Percentiles rank a stretch among this genome's conserved stretches.
Evolutionary conservation across 768 basidiomycete genomes (phyloP).

Genomic region (Sutorius australiensis): DNA sequence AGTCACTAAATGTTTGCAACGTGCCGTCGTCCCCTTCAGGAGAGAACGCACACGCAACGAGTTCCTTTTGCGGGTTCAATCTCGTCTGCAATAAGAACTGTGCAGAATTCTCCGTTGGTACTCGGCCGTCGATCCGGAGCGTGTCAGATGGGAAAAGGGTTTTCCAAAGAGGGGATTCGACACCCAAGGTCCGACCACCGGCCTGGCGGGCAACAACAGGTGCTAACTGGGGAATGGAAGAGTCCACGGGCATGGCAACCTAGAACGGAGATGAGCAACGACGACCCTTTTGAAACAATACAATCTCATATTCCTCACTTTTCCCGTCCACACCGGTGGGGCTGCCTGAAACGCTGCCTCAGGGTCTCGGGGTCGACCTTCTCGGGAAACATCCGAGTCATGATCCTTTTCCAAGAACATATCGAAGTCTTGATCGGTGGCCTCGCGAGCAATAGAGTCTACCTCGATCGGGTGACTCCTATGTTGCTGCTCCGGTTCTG

Average conservation of each 20-base stretch:
- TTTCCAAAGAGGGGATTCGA: constrained; percentile 64
- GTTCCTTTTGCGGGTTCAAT: constrained; percentile 72
- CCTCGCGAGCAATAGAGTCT: constrained; percentile 35
- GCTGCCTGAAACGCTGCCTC: constrained; percentile 52
- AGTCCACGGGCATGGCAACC: constrained; percentile 80
- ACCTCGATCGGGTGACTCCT: constrained; percentile 47
- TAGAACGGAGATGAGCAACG: constrained; percentile 31
- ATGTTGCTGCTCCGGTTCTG: constrained; percentile 30
- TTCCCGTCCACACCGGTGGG: constrained; percentile 70
- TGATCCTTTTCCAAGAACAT: constrained; percentile 72
- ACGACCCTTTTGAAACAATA: background rate
- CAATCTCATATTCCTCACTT: constrained; percentile 41
- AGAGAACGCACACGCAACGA: constrained; percentile 72
- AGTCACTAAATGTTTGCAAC: constrained; percentile 62
- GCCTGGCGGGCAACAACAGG: constrained; percentile 69
- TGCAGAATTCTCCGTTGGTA: constrained; percentile 68
- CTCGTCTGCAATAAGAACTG: constrained; percentile 78
- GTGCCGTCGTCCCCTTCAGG: constrained; percentile 45
- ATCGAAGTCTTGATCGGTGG: constrained; percentile 81
- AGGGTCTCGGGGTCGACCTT: constrained; percentile 34
- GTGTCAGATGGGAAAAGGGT: constrained; percentile 69
- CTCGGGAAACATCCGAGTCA: constrained; percentile 29
- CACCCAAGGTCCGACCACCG: constrained; percentile 64
- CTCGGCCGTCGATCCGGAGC: constrained; percentile 80
- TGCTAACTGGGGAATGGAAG: constrained; percentile 62